Evolutionary conservation across 495 filamentous ascomycete species (phyloP).

Genomic region (Durotheca rogersii): DNA sequence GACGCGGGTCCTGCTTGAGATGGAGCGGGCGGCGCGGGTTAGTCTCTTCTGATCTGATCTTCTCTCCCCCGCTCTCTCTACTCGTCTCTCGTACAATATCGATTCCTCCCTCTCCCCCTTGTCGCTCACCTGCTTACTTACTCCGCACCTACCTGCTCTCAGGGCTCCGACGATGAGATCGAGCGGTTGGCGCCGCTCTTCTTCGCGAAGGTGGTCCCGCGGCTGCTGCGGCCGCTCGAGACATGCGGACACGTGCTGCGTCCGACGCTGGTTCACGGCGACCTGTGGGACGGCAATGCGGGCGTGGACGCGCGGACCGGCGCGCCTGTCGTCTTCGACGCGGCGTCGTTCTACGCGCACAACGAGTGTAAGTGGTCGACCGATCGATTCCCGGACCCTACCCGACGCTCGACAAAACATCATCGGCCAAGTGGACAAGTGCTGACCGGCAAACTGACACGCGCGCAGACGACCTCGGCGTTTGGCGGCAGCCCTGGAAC

Average conservation of each 20-base stretch:
- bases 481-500: slow-evolving; percentile 29
- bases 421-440: too few relatives aligned
- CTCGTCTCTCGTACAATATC: not conserved
- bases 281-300: slow-evolving; percentile 52
- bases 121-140: not conserved
- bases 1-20: slow-evolving; percentile 14
- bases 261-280: slow-evolving; percentile 50
- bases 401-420: too few relatives aligned
- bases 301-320: slow-evolving; percentile 37
- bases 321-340: slow-evolving; percentile 46
- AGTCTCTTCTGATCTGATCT: not conserved
- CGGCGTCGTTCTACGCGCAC: slow-evolving; percentile 48
- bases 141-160: not conserved
- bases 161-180: slow-evolving; percentile 23
- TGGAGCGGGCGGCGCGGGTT: slow-evolving; percentile 13
- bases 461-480: slow-evolving; percentile 26
- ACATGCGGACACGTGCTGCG: slow-evolving; percentile 41
- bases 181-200: slow-evolving; percentile 12
- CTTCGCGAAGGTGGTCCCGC: slow-evolving; percentile 43
- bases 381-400: too few relatives aligned
- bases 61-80: not conserved
- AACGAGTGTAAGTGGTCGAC: slow-evolving; percentile 47
- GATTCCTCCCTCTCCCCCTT: too few relatives aligned
- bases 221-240: slow-evolving; percentile 44
- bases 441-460: too few relatives aligned